Conservation (phyloP, 495 filamentous ascomycete genomes). For the Hypoxylon fuscum region DNA sequence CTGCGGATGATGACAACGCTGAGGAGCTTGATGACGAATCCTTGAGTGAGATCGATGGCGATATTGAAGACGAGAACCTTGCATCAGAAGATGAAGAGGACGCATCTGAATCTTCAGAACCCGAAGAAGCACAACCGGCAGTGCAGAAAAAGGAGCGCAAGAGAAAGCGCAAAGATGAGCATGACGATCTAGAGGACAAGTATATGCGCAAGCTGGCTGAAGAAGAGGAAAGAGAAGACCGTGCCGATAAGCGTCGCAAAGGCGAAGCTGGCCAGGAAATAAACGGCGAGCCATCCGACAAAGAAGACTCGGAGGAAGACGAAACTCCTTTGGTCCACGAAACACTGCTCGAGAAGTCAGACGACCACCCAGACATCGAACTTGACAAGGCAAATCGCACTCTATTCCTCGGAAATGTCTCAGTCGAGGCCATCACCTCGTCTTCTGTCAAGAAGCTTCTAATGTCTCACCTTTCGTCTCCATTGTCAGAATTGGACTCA, state of each 20-base stretch:
- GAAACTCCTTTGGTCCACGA: constrained; percentile 57
- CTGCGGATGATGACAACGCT: constrained; percentile 19
- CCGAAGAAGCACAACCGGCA: constrained; percentile 35
- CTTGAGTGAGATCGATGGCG: constrained; percentile 53
- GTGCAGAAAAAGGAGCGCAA: constrained; percentile 65
- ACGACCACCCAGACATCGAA: constrained; percentile 60
- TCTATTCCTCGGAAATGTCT: constrained; percentile 93
- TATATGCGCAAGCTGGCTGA: constrained; percentile 79
- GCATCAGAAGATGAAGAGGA: constrained; percentile 52
- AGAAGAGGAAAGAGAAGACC: constrained; percentile 56
- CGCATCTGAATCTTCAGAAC: constrained; percentile 44
- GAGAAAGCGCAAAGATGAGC: constrained; percentile 74
- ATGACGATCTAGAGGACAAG: constrained; percentile 80
- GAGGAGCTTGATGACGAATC: constrained; percentile 51
- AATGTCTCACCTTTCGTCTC: constrained; percentile 67
- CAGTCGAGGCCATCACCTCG: constrained; percentile 79
- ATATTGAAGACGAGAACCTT: constrained; percentile 52
- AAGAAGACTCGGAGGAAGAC: constrained; percentile 42
- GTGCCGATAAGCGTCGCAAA: constrained; percentile 57
- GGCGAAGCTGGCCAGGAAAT: constrained; percentile 46
- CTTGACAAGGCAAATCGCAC: constrained; percentile 89
- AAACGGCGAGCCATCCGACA: constrained; percentile 39
- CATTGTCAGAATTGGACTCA: constrained; percentile 53
- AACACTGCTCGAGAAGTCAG: constrained; percentile 52
- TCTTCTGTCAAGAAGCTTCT: constrained; percentile 81